Percentiles rank a stretch among this genome's conserved stretches.
Evolutionary conservation across 2,329 filamentous ascomycete genomes (phyloP).

Genomic region (Colletotrichum tropicicola): DNA sequence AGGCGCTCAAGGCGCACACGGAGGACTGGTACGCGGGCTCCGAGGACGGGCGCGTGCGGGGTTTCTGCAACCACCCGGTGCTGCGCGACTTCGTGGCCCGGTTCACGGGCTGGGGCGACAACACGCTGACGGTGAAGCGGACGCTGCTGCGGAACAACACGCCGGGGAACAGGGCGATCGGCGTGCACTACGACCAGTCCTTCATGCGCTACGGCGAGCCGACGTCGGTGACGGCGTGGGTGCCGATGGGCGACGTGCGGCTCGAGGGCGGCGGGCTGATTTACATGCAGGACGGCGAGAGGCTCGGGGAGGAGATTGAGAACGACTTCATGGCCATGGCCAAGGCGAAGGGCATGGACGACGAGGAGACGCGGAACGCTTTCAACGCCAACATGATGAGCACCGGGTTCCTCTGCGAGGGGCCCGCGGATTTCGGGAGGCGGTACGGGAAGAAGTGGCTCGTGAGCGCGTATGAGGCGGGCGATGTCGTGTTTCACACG

Average conservation of each 20-base stretch:
- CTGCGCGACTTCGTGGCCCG: constrained; percentile 58
- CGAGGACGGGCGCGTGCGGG: constrained; percentile 33
- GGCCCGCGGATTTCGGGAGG: constrained; percentile 38
- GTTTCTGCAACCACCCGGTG: constrained; percentile 60
- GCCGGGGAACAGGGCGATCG: constrained; percentile 64
- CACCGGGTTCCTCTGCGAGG: constrained; percentile 57
- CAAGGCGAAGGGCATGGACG: constrained; percentile 57
- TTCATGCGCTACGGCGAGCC: constrained; percentile 64
- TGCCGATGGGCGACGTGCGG: constrained; percentile 62
- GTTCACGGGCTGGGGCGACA: constrained; percentile 62
- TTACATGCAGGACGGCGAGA: constrained; percentile 59
- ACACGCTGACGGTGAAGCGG: constrained; percentile 39
- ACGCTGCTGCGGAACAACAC: constrained; percentile 66
- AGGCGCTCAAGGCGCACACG: constrained; percentile 62
- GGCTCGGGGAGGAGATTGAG: constrained; percentile 47
- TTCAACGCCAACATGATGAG: constrained; percentile 70
- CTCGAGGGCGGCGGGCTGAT: constrained; percentile 66
- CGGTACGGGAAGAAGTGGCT: constrained; percentile 43
- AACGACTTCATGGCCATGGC: constrained; percentile 48
- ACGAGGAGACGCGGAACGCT: constrained; percentile 58
- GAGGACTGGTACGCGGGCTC: constrained; percentile 55
- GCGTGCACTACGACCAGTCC: constrained; percentile 69
- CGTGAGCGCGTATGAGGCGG: constrained; percentile 47
- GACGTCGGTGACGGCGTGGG: constrained; percentile 65
- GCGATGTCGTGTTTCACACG: constrained; percentile 49